These are phyloP conservation scores for Asterochloris erici DNA, from an alignment of 139 green algal species.

Conservation along the genomic window DNA sequence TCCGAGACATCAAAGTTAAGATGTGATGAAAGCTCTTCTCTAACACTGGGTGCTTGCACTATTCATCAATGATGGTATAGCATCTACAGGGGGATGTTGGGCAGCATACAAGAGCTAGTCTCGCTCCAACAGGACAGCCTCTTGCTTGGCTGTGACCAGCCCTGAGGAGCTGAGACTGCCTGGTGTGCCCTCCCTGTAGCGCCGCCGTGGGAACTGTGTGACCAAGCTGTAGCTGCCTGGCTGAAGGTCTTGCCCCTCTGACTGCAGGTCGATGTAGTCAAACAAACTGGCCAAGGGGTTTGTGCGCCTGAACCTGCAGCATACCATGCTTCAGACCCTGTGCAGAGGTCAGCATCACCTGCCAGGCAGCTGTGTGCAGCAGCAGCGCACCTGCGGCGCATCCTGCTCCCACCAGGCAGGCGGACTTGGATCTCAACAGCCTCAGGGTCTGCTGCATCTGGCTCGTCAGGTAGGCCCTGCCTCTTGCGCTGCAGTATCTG, in stretches of 20 bases:
- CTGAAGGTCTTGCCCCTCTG: conserved; percentile 29
- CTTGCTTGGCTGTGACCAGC: conserved; percentile 17
- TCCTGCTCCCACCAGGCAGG: conserved; percentile 56
- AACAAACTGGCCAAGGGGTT: conserved; percentile 44
- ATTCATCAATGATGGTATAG: too few relatives aligned
- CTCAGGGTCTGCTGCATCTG: conserved; percentile 26
- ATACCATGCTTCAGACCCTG: not conserved
- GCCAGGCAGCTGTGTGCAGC: not conserved
- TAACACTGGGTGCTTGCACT: too few relatives aligned
- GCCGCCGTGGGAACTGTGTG: conserved; percentile 60
- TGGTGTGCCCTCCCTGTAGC: conserved; percentile 6
- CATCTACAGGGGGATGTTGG: too few relatives aligned
- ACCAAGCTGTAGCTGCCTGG: conserved; percentile 67
- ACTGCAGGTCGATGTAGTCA: conserved; percentile 71
- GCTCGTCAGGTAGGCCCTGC: conserved; percentile 50
- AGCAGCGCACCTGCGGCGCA: conserved; percentile 47
- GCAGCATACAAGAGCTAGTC: not conserved
- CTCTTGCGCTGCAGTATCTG: not conserved
- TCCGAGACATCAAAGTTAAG: too few relatives aligned
- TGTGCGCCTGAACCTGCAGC: conserved; percentile 8
- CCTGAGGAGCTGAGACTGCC: conserved; percentile 12
- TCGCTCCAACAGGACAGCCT: conserved; percentile 22
- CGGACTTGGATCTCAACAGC: conserved; percentile 52
- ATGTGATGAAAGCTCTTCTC: too few relatives aligned
- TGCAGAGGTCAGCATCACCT: not conserved